Evolutionary conservation across 805 yeast genomes (phyloP), one percentile per base, ranked within the genome.

Genomic region (Candida qinlingensis): DNA sequence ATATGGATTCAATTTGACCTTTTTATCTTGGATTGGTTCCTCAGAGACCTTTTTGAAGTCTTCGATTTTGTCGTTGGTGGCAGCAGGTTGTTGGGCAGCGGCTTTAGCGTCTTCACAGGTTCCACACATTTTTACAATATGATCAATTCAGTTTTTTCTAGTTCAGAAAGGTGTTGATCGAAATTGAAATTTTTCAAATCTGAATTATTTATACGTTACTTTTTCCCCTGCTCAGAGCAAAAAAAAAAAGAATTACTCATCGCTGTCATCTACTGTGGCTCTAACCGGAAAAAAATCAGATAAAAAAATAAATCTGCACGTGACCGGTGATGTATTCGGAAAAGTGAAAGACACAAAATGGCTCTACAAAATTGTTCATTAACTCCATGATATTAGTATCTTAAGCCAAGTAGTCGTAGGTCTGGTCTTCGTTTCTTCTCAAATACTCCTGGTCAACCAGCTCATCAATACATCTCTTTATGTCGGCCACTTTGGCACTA

Each of bases 401-500:
- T 49, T 56, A 90, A 37, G 97, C 95, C 54, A 91, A 69, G 63
- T 92, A 92, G 60, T 85, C 86, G 61, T 89, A 90, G 33, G 83
- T 76, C 57, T 81, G 82, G 42, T 77, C 82, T 39, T 81, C 87
- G 50, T 82, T 75, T 64, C 99, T 81, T 58, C 82, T 82, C 53
- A 92, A 68, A 64, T 88, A 92, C 59, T 88, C 96, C 65, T 83
- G 83, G 53, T 91, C 97, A 44, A 92, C 85, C 63, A 92, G 78
- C 41, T 75, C 77, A 62, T 88, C 96, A 52, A 92, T 87, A 34
- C 91, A 89, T 60, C 82, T 79, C 71, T 92, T 92, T 60, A 92
- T 85, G 61, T 90, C 96, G 11, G 88, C 77, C 36, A 90, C 83
- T 50, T 83, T 82, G 5, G 98, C 97, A 57, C 77, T 80, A 73